Evolutionary conservation across 2,329 filamentous ascomycete species (phyloP).

Genomic region (Akanthomyces lecanii): DNA sequence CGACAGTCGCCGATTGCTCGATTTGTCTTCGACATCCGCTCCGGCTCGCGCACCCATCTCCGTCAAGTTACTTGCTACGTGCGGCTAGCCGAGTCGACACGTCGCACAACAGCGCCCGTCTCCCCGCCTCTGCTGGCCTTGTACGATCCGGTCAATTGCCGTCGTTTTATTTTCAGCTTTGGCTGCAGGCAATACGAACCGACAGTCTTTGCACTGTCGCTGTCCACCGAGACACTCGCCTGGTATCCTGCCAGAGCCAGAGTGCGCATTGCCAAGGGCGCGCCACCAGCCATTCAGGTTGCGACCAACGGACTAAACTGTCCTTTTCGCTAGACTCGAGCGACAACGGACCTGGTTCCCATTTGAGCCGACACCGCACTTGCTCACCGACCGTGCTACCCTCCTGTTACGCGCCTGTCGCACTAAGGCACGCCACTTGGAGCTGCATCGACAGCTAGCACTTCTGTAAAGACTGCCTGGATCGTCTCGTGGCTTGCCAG

Average conservation of each 20-base stretch:
- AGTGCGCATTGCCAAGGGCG: background rate
- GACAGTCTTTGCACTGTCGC: background rate
- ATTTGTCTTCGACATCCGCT: background rate
- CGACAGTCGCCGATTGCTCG: background rate
- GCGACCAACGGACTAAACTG: background rate
- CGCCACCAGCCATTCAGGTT: background rate
- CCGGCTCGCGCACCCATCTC: background rate
- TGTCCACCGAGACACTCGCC: background rate
- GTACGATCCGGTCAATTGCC: background rate
- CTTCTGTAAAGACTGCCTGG: background rate
- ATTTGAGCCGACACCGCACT: background rate
- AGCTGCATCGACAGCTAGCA: background rate
- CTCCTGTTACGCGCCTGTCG: background rate
- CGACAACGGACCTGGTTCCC: background rate
- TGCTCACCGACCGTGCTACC: background rate
- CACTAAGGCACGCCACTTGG: background rate
- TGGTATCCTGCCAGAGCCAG: background rate
- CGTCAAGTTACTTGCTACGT: background rate
- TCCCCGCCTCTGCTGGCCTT: background rate
- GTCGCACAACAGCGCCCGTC: conserved; percentile 3
- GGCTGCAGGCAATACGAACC: background rate
- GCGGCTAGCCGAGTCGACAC: conserved; percentile 8
- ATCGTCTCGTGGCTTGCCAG: background rate
- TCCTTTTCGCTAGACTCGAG: background rate
- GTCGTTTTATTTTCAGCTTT: background rate